These are phyloP conservation scores for Xylaria sp. DNA, from an alignment of 2,329 filamentous ascomycete genomes.

Conservation along the genomic window DNA sequence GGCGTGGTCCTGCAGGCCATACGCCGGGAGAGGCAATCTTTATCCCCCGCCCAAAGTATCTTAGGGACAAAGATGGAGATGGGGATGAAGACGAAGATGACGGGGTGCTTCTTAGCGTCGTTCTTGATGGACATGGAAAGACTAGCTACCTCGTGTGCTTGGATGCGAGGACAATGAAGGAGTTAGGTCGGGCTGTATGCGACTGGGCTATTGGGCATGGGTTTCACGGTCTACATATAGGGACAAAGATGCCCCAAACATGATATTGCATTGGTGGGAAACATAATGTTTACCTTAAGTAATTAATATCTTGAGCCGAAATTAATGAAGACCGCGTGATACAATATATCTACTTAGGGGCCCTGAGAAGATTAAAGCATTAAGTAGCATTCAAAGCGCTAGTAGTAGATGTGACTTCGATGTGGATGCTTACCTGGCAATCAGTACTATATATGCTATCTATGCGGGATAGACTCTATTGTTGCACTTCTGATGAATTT, in stretches of 20 bases:
- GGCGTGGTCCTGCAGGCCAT: slow-evolving; percentile 63
- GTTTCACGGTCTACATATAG: slow-evolving; percentile 65
- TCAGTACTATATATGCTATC: too few species aligned
- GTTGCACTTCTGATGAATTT: too few species aligned
- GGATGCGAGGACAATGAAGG: slow-evolving; percentile 65
- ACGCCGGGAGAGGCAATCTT: slow-evolving; percentile 75
- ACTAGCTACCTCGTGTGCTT: slow-evolving; percentile 71
- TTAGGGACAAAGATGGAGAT: not conserved
- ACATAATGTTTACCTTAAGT: too few species aligned
- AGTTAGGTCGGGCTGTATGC: slow-evolving; percentile 68
- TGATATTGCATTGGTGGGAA: not conserved
- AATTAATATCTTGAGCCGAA: too few species aligned
- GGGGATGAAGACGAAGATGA: slow-evolving; percentile 58
- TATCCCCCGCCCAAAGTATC: slow-evolving; percentile 55
- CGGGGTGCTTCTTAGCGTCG: slow-evolving; percentile 50
- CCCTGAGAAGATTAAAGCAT: too few species aligned
- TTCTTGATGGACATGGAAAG: slow-evolving; percentile 64
- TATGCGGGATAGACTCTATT: too few species aligned
- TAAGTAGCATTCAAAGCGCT: too few species aligned
- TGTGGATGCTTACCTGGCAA: too few species aligned
- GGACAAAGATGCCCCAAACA: not conserved
- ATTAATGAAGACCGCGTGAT: too few species aligned
- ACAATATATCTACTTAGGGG: too few species aligned
- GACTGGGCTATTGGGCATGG: slow-evolving; percentile 65
- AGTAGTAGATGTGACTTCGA: too few species aligned